Conservation (phyloP, 2,329 filamentous ascomycete species). For the Colletotrichum filicis region DNA sequence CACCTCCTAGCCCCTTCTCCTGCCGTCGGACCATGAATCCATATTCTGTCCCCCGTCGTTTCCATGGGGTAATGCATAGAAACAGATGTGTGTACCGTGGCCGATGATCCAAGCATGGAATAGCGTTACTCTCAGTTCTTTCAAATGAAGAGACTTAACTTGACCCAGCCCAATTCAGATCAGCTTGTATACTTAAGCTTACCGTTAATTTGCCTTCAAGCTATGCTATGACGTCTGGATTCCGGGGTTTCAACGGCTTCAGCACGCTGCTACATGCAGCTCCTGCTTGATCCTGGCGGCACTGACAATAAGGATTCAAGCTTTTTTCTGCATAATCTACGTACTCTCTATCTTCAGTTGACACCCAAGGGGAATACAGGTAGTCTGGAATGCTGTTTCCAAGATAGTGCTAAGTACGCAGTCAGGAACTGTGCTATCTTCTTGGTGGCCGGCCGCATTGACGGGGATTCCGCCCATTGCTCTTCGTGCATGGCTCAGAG, state of each 20-base stretch:
- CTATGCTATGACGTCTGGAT: constrained; percentile 10
- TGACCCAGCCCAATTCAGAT: neutral
- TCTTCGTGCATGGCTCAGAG: neutral
- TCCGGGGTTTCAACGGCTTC: neutral
- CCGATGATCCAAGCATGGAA: neutral
- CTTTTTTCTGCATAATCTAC: constrained; percentile 23
- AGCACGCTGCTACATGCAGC: neutral
- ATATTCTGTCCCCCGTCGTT: neutral
- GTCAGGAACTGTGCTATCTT: neutral
- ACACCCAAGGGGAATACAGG: neutral
- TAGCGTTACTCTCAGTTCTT: too few relatives aligned
- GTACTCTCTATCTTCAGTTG: constrained; percentile 21
- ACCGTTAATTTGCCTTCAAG: constrained; percentile 4
- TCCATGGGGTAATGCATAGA: neutral
- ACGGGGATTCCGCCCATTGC: neutral
- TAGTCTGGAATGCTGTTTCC: neutral
- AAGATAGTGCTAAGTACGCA: neutral
- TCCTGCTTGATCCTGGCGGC: neutral
- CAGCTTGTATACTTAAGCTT: neutral
- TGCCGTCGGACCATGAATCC: neutral
- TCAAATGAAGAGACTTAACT: neutral
- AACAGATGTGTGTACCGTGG: neutral
- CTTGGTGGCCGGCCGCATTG: neutral
- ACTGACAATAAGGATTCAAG: constrained; percentile 18
- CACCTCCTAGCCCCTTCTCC: neutral